Conservation (phyloP, 352 stramenopile genomes). For the Phytophthora sojae region DNA sequence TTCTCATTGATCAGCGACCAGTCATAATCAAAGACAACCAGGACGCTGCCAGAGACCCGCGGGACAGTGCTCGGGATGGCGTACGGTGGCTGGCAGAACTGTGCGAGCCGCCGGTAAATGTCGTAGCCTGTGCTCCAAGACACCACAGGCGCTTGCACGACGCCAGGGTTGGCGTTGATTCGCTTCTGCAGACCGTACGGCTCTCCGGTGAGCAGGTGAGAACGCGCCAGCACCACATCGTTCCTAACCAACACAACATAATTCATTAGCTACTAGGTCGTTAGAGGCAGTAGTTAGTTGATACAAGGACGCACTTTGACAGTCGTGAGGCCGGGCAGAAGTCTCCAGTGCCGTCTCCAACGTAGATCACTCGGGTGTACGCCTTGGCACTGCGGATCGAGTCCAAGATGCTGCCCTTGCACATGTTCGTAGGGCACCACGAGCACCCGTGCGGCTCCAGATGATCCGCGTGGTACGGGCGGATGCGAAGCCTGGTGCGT, state of each 20-base stretch:
- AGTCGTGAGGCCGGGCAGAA: slow-evolving; percentile 65
- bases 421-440: slow-evolving; percentile 80
- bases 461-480: slow-evolving; percentile 57
- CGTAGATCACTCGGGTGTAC: slow-evolving; percentile 69
- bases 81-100: slow-evolving; percentile 34
- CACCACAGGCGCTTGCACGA: slow-evolving; percentile 46
- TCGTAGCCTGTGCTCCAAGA: slow-evolving; percentile 62
- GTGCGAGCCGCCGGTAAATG: slow-evolving; percentile 48
- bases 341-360: slow-evolving; percentile 75
- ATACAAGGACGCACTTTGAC: slow-evolving; percentile 44
- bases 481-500: slow-evolving; percentile 50
- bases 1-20: slow-evolving; percentile 88
- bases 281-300: background rate
- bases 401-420: slow-evolving; percentile 80
- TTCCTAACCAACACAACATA: slow-evolving; percentile 32
- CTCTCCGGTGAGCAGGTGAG: slow-evolving; percentile 33
- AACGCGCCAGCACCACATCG: slow-evolving; percentile 63
- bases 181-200: slow-evolving; percentile 45
- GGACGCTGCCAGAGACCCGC: slow-evolving; percentile 32
- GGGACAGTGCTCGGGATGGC: slow-evolving; percentile 5
- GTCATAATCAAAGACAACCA: slow-evolving; percentile 88
- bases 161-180: slow-evolving; percentile 44
- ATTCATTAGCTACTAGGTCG: background rate
- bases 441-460: slow-evolving; percentile 55
- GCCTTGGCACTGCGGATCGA: slow-evolving; percentile 40